Evolutionary conservation across 805 yeast species (phyloP), one percentile per base, ranked within the genome.

Genomic region (Naumovozyma castellii): DNA sequence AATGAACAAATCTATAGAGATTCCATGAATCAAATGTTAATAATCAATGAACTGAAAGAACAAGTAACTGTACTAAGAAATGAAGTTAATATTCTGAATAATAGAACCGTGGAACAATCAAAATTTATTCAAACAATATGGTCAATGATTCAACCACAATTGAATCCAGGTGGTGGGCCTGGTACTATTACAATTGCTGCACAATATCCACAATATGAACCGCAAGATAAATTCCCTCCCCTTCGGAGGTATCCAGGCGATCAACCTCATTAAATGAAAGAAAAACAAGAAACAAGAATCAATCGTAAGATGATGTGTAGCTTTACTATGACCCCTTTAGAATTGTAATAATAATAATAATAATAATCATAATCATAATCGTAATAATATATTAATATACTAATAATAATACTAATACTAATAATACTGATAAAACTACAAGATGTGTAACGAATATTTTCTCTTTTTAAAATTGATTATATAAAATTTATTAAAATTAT

Each of bases 31-130:
- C 40, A 44, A 18, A 38, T 41, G 37, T 43, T 39, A 17, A 30
- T 39, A 18, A 40, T 47, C 41, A 41, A 40, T 34, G 43, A 43
- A 10, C 34, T 49, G 16, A 41, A 42, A 19, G 34, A 28, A 30
- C 47, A 48, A 29, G 35, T 50, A 16, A 22, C 34, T 2, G 12
- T 19, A 8, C 36, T 35, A 13, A 18, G 32, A n/a, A 40, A 17
- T 16, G 42, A 36, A 19, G 12, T 43, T 1, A 18, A 14, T 27
- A 16, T 13, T 9, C 13, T 38, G 17, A 33, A 27, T 14, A 36
- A 34, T 9, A 17, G 30, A 4, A 40, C 34, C 10, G 34, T 37
- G 27, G 40, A 43, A 18, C 47, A 43, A 34, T 34, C 18, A n/a
- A 17, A 16, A 10, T 16, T 38, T 12, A 30, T 41, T 20, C 38